Evolutionary conservation across 2,329 filamentous ascomycete genomes (phyloP).

Genomic region (Ustilaginoidea virens): DNA sequence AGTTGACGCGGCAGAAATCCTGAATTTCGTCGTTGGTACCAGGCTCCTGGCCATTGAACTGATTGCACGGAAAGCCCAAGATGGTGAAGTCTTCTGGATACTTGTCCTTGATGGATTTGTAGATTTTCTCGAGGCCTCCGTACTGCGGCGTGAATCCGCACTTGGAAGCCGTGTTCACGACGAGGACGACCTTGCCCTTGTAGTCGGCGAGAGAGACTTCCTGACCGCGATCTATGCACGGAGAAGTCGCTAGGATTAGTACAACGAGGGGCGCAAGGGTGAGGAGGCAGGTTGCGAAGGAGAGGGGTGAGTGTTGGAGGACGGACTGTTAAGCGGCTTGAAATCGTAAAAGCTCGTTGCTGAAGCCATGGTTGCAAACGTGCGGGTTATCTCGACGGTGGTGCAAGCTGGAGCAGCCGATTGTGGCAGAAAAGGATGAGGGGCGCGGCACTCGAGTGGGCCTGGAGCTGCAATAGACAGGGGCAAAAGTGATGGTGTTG

Average conservation of each 20-base stretch:
- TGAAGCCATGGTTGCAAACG: slow-evolving; percentile 20
- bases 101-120: slow-evolving; percentile 57
- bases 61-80: slow-evolving; percentile 96
- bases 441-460: not conserved
- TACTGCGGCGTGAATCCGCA: slow-evolving; percentile 98
- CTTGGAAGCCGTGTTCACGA: slow-evolving; percentile 97
- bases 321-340: slow-evolving; percentile 60
- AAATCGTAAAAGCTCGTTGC: slow-evolving; percentile 60
- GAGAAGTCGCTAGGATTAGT: slow-evolving; percentile 6
- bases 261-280: not conserved
- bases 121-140: slow-evolving; percentile 76
- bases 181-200: slow-evolving; percentile 83
- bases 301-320: not conserved
- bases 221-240: slow-evolving; percentile 36
- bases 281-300: not conserved
- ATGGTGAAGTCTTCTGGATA: slow-evolving; percentile 67
- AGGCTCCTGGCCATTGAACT: slow-evolving; percentile 85
- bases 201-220: slow-evolving; percentile 55
- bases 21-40: slow-evolving; percentile 70
- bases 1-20: slow-evolving; percentile 81
- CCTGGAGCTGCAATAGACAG: not conserved
- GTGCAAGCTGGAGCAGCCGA: not conserved
- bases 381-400: slow-evolving; percentile 2
- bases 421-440: not conserved
- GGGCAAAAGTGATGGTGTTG: slow-evolving; percentile 1